These are phyloP conservation scores for Ascochyta koolunga DNA, from an alignment of 2,329 filamentous ascomycete genomes.

Conservation along the genomic window DNA sequence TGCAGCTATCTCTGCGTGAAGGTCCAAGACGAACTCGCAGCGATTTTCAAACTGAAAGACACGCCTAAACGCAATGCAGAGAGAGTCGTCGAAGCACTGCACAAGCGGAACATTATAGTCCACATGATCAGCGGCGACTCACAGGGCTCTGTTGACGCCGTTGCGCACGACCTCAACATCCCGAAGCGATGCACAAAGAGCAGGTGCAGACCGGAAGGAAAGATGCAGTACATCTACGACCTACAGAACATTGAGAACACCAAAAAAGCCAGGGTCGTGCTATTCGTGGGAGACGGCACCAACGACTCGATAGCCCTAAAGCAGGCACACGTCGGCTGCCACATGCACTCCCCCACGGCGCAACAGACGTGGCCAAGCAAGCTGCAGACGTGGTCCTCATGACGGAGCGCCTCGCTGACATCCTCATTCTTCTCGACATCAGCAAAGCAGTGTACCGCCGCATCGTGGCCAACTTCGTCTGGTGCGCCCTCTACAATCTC, in stretches of 20 bases:
- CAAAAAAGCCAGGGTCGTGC: conserved; percentile 50
- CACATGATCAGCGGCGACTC: conserved; percentile 66
- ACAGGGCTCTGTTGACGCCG: conserved; percentile 53
- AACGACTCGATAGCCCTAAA: conserved; percentile 78
- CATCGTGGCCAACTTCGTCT: conserved; percentile 70
- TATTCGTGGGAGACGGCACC: conserved; percentile 80
- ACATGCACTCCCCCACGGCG: conserved; percentile 62
- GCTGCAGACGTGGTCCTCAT: conserved; percentile 75
- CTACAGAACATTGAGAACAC: conserved; percentile 26
- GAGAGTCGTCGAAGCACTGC: conserved; percentile 59
- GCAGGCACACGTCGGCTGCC: conserved; percentile 72
- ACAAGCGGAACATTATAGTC: conserved; percentile 55
- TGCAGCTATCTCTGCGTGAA: conserved; percentile 45
- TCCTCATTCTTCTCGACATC: conserved; percentile 65
- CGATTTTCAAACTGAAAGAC: conserved; percentile 59
- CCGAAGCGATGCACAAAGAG: conserved; percentile 49
- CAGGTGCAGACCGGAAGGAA: conserved; percentile 60
- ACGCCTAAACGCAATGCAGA: conserved; percentile 57
- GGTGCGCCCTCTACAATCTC: conserved; percentile 73
- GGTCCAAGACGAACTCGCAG: conserved; percentile 44
- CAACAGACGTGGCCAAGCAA: conserved; percentile 65
- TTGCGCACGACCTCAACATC: conserved; percentile 52
- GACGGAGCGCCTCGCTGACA: conserved; percentile 59
- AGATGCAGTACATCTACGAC: conserved; percentile 58
- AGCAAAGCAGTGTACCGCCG: conserved; percentile 49